Evolutionary conservation across 208 protist genomes (phyloP).

Genomic region (Vickermania ingenoplastis): DNA sequence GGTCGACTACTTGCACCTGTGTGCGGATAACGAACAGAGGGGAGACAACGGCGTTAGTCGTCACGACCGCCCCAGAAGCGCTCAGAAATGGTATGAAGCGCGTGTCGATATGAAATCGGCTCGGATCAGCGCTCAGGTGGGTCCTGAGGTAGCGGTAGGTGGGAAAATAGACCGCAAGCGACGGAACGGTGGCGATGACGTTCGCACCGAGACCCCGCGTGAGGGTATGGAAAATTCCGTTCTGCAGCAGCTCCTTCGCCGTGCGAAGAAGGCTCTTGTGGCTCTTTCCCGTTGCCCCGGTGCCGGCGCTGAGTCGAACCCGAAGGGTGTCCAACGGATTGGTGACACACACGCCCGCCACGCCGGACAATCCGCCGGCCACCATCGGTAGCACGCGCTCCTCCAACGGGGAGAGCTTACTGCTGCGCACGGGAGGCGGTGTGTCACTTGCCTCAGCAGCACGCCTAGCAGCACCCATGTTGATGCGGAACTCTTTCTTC

Average conservation of each 20-base stretch:
- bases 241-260: neutral
- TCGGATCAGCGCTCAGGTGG: neutral
- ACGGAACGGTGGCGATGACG: conserved; percentile 1
- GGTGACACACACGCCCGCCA: neutral
- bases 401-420: no score
- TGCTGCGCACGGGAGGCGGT: no score
- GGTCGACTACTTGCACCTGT: conserved; percentile 1
- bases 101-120: neutral
- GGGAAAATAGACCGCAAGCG: conserved; percentile 4
- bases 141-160: neutral
- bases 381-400: no score
- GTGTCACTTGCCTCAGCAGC: no score
- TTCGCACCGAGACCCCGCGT: conserved; percentile 1
- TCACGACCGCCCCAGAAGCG: conserved; percentile 1
- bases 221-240: conserved; percentile 1
- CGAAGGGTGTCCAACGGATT: conserved; percentile 8
- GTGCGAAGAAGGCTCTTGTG: conserved; percentile 1
- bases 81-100: neutral
- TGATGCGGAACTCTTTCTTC: no score
- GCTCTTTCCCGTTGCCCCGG: neutral
- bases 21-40: conserved; percentile 9
- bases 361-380: conserved; percentile 3
- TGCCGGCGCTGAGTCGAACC: neutral
- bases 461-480: no score
- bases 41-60: neutral